Percentiles rank a stretch among this genome's conserved stretches.
Evolutionary conservation across 1,284 basidiomycete genomes (phyloP).

Genomic region (Moesziomyces parantarcticus): DNA sequence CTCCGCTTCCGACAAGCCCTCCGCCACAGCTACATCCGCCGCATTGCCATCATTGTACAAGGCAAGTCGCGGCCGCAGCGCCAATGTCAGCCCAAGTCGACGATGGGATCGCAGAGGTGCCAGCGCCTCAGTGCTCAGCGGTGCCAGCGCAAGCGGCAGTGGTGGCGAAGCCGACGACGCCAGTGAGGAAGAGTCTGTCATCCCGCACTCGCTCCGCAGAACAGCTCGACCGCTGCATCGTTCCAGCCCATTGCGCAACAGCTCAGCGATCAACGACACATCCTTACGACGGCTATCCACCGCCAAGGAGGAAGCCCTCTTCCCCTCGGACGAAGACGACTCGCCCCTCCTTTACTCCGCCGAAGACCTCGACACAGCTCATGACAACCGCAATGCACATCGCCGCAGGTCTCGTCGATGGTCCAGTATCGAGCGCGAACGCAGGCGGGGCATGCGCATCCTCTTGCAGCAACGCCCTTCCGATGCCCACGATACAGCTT

Average conservation of each 20-base stretch:
- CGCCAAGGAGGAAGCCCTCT: conserved; percentile 33
- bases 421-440: conserved; percentile 52
- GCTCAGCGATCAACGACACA: background rate
- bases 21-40: conserved; percentile 21
- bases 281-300: conserved; percentile 23
- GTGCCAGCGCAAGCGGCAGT: conserved; percentile 46
- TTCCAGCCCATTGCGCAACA: background rate
- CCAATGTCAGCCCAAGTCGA: conserved; percentile 50
- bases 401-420: conserved; percentile 25
- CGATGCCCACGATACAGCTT: background rate
- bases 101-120: conserved; percentile 53
- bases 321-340: conserved; percentile 48
- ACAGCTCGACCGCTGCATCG: background rate
- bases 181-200: conserved; percentile 22
- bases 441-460: conserved; percentile 46
- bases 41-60: conserved; percentile 47
- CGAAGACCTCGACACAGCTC: conserved; percentile 7
- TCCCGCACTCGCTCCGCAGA: background rate
- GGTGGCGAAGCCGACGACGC: conserved; percentile 30
- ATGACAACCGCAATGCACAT: background rate
- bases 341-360: conserved; percentile 21
- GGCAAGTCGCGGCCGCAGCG: conserved; percentile 45
- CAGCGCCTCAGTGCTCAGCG: conserved; percentile 46
- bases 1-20: conserved; percentile 24
- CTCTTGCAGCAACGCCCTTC: conserved; percentile 23